Conservation (phyloP, 148 eudicot genomes). For the Chenopodium formosanum region DNA sequence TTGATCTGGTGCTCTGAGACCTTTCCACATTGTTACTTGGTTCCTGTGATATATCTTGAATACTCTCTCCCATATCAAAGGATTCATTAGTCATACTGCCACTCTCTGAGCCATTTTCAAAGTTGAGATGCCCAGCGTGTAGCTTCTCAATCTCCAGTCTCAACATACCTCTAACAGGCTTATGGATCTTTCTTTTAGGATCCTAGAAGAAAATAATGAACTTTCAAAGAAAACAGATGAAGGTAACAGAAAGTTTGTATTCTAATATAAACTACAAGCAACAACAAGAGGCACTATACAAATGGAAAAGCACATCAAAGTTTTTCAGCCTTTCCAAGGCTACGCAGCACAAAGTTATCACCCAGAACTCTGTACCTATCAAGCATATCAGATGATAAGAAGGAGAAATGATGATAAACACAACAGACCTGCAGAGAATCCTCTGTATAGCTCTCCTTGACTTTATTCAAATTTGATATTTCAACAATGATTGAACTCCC, state of each 20-base stretch:
- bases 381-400: background rate
- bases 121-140: slow-evolving; percentile 68
- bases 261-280: background rate
- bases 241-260: background rate
- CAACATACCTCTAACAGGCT: slow-evolving; percentile 93
- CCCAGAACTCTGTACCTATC: background rate
- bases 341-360: background rate
- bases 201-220: slow-evolving; percentile 44
- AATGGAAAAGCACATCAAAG: background rate
- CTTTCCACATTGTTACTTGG: slow-evolving; percentile 54
- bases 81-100: slow-evolving; percentile 60
- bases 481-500: slow-evolving; percentile 94
- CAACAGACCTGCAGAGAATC: slow-evolving; percentile 81
- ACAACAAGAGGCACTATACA: background rate
- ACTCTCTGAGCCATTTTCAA: slow-evolving; percentile 69
- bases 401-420: background rate
- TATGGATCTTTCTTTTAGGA: slow-evolving; percentile 95
- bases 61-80: slow-evolving; percentile 47
- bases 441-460: slow-evolving; percentile 96
- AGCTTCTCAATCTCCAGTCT: slow-evolving; percentile 94
- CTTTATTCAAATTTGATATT: slow-evolving; percentile 91
- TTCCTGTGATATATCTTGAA: slow-evolving; percentile 45
- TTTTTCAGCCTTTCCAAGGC: background rate
- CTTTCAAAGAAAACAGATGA: background rate
- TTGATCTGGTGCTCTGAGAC: slow-evolving; percentile 38